These are phyloP conservation scores for Lithospermum erythrorhizon DNA, from an alignment of 257 asterid species.

Conservation along the genomic window DNA sequence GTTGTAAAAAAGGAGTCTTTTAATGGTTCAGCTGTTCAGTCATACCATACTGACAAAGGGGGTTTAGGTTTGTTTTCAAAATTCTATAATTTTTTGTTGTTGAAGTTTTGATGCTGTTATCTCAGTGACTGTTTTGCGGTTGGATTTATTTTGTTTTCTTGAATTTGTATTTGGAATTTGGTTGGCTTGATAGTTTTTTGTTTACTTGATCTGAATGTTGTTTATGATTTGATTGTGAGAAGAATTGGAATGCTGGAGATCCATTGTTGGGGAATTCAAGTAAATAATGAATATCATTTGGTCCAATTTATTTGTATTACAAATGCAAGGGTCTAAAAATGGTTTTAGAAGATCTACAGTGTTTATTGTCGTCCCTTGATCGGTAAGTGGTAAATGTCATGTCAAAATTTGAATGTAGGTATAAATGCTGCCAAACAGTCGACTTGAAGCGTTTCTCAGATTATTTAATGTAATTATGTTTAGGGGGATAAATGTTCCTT, in stretches of 20 bases:
- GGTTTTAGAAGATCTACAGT: background rate
- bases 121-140: conserved; percentile 15
- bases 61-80: conserved; percentile 45
- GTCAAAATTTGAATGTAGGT: too few relatives aligned
- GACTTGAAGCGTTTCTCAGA: too few relatives aligned
- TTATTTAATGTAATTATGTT: too few relatives aligned
- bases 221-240: conserved; percentile 1
- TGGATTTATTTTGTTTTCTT: conserved; percentile 5
- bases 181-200: background rate
- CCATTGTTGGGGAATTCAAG: background rate
- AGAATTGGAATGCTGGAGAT: background rate
- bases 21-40: conserved; percentile 43
- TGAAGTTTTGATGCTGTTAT: background rate
- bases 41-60: conserved; percentile 45
- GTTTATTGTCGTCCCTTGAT: background rate
- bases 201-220: conserved; percentile 11
- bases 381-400: too few relatives aligned
- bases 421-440: too few relatives aligned
- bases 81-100: background rate
- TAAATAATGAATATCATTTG: background rate
- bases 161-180: conserved; percentile 2
- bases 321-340: background rate
- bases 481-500: too few relatives aligned
- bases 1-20: conserved; percentile 56
- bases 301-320: background rate